Evolutionary conservation across 108 stramenopile genomes (phyloP), one percentile per base, ranked within the genome.

Genomic region (Nitzschia sp.): DNA sequence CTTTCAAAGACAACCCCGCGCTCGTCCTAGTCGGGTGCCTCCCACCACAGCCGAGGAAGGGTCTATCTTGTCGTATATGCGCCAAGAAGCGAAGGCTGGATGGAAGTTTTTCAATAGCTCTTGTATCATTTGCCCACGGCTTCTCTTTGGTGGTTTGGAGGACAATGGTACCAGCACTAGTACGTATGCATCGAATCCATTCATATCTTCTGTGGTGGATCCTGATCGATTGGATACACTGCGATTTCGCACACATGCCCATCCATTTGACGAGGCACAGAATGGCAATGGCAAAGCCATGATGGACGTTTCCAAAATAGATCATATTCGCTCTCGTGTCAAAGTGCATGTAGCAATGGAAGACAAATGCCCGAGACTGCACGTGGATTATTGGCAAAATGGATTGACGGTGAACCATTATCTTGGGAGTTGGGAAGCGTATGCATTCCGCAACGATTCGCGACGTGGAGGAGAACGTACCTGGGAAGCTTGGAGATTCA

Each of bases 391-490:
- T 38, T 22, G 25, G 17, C 44, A 63, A 14, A 54, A 51, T 19
- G 51, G 51, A 43, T 71, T 71, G 21, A 26, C 11, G 12, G 62
- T 71, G 19, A 61, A 71, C 53, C 76, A 77, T 44, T 77, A 77
- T 53, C 38, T 71, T 24, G 70, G 76, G 11, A 71, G 42, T 41
- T 37, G 42, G 50, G 40, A 77, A 38, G 52, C 46, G 17, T 77
- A 43, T 37, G 10, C 25, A 8, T 63, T 62, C 40, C 59, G 75
- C 9, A 62, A 60, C 1, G 75, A 75, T 56, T 60, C 67, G 10
- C 57, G 75, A 5, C 61, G 61, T 6, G 75, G 75, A 14, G 29
- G 29, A 1, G 29, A 34, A 34, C 29, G 29, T 34, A 34, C 29
- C 1, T 5, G 29, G 5, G 29, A 34, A 34, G 29, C 29, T 3